phyloP scores from a whole-genome alignment of 139 green algal genomes.

The Micromonas pusilla region DNA sequence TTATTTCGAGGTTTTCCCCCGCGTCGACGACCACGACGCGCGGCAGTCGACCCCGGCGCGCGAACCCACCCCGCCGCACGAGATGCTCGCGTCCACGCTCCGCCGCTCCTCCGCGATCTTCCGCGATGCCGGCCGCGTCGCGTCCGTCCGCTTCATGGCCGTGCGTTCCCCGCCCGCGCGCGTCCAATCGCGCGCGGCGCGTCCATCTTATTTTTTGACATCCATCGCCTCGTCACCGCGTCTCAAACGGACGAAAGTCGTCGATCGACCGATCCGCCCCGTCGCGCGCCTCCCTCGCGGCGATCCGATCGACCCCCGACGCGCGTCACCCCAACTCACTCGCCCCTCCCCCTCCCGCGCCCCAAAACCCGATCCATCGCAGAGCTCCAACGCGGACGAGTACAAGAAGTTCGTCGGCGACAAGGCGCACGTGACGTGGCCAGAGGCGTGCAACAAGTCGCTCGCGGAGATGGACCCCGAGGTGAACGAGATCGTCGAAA shows the following conservation, averaged over 20 bases:
- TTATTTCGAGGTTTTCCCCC: too few species aligned
- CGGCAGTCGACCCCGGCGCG: background rate
- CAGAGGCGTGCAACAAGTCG: constrained; percentile 75
- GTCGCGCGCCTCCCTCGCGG: background rate
- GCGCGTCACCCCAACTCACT: background rate
- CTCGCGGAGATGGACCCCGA: constrained; percentile 87
- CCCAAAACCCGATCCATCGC: background rate
- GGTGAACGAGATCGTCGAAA: constrained; percentile 88
- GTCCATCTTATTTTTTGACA: background rate
- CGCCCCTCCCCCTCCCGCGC: too few species aligned
- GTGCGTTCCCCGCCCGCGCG: background rate
- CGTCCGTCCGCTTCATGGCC: background rate
- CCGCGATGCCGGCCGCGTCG: background rate
- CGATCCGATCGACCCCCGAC: background rate
- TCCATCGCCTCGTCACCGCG: background rate
- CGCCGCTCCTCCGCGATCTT: background rate
- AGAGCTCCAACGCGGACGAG: constrained; percentile 7
- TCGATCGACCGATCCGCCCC: background rate
- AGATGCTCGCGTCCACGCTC: background rate
- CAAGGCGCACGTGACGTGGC: constrained; percentile 73
- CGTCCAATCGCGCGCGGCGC: background rate
- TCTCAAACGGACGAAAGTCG: background rate
- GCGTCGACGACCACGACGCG: background rate
- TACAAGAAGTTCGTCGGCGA: background rate
- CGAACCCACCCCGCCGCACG: background rate